Evolutionary conservation across 257 asterid species (phyloP).

Genomic region (Przewalskia tangutica): DNA sequence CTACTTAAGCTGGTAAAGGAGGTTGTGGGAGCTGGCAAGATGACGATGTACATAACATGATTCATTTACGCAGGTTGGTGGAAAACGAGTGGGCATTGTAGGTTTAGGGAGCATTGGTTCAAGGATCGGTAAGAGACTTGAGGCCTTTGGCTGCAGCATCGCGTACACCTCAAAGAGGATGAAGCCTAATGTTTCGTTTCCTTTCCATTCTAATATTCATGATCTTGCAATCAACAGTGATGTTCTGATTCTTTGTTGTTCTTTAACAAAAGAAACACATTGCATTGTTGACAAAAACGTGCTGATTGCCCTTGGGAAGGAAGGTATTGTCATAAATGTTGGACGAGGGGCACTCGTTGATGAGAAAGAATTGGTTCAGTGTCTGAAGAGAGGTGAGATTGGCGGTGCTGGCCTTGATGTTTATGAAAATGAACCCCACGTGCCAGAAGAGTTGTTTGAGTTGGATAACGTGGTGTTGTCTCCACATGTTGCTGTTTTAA

Average conservation of each 20-base stretch:
- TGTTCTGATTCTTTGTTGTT: slow-evolving; percentile 37
- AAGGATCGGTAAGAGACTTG: slow-evolving; percentile 47
- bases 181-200: slow-evolving; percentile 31
- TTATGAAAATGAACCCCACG: slow-evolving; percentile 58
- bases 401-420: slow-evolving; percentile 81
- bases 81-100: slow-evolving; percentile 66
- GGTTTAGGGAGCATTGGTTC: slow-evolving; percentile 70
- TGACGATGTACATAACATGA: neutral
- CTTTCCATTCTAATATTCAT: slow-evolving; percentile 20
- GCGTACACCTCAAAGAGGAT: slow-evolving; percentile 48
- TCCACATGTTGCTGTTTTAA: slow-evolving; percentile 36
- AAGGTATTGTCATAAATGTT: slow-evolving; percentile 44
- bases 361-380: slow-evolving; percentile 51
- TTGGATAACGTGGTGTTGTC: slow-evolving; percentile 70
- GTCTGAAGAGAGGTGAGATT: slow-evolving; percentile 41
- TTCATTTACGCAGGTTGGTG: slow-evolving; percentile 36
- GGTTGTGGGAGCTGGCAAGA: neutral
- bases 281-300: slow-evolving; percentile 40
- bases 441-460: slow-evolving; percentile 31
- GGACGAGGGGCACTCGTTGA: slow-evolving; percentile 59
- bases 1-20: neutral
- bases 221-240: slow-evolving; percentile 52
- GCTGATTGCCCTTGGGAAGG: slow-evolving; percentile 41
- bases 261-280: slow-evolving; percentile 42
- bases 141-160: slow-evolving; percentile 51